Percentiles rank a stretch among this genome's conserved stretches.
phyloP scores from a whole-genome alignment of 2,329 filamentous ascomycete genomes.

The Ceratocystis variospora region DNA sequence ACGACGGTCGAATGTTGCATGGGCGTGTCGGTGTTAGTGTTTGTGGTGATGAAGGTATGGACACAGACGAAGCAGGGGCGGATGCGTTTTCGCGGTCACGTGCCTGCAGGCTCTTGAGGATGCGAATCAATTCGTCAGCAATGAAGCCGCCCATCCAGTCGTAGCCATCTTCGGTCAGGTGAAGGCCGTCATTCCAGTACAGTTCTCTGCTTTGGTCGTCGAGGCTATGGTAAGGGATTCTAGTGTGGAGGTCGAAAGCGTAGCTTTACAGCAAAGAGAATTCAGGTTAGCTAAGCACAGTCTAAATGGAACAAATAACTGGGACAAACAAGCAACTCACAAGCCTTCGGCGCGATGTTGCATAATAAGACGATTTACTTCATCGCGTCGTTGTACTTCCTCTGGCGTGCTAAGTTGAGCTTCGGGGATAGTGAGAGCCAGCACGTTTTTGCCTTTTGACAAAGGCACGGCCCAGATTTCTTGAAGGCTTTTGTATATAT shows the following conservation, averaged over 20 bases:
- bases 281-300: neutral
- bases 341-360: constrained; percentile 35
- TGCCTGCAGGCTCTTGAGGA: constrained; percentile 25
- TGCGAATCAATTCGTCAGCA: constrained; percentile 37
- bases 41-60: neutral
- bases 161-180: constrained; percentile 46
- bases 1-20: neutral
- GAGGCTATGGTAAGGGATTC: constrained; percentile 41
- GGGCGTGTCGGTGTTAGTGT: neutral
- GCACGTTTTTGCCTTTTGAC: constrained; percentile 37
- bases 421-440: constrained; percentile 51
- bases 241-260: constrained; percentile 41
- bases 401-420: constrained; percentile 25
- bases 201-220: constrained; percentile 31
- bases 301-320: neutral
- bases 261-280: constrained; percentile 29
- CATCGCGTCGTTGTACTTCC: constrained; percentile 28
- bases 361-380: constrained; percentile 42
- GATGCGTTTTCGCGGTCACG: constrained; percentile 18
- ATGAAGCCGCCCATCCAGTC: constrained; percentile 47
- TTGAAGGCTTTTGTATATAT: constrained; percentile 37
- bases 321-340: constrained; percentile 27
- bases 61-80: neutral
- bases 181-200: constrained; percentile 49
- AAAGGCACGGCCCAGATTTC: constrained; percentile 39